Evolutionary conservation across 2,329 filamentous ascomycete species (phyloP).

Genomic region (Penicillium rolfsii): DNA sequence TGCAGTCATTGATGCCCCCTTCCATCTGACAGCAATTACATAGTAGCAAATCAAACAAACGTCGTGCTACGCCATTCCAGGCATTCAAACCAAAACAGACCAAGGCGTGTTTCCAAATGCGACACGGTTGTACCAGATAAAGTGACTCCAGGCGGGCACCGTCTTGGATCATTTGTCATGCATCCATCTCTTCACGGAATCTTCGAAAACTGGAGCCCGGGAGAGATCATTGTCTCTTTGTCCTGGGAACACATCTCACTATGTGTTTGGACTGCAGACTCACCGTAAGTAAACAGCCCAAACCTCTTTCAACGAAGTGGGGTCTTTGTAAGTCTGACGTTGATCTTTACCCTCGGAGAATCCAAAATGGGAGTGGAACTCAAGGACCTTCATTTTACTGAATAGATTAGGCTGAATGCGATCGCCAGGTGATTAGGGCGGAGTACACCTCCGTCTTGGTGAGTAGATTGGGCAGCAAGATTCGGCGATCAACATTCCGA

Average conservation of each 20-base stretch:
- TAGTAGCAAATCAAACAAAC: neutral
- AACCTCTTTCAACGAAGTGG: neutral
- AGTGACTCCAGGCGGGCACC: neutral
- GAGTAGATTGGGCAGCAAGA: slow-evolving; percentile 1
- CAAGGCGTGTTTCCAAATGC: slow-evolving; percentile 3
- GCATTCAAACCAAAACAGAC: neutral
- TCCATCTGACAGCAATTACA: neutral
- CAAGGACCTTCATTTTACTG: neutral
- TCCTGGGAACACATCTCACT: neutral
- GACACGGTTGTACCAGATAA: slow-evolving; percentile 7
- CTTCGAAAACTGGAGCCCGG: neutral
- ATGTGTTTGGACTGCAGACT: neutral
- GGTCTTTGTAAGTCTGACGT: neutral
- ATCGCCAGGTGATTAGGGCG: neutral
- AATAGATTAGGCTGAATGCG: neutral
- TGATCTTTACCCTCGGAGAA: slow-evolving; percentile 12
- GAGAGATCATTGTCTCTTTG: neutral
- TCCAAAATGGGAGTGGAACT: neutral
- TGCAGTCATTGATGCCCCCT: neutral
- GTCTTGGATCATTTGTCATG: neutral
- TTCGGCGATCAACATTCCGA: neutral
- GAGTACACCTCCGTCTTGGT: slow-evolving; percentile 4
- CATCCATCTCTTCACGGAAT: neutral
- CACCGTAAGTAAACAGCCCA: neutral
- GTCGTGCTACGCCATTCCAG: too few species aligned